Percentiles rank a stretch among this genome's conserved stretches.
These are phyloP conservation scores for Fusarium xyrophilum DNA, from an alignment of 2,329 filamentous ascomycete genomes.

Conservation along the genomic window DNA sequence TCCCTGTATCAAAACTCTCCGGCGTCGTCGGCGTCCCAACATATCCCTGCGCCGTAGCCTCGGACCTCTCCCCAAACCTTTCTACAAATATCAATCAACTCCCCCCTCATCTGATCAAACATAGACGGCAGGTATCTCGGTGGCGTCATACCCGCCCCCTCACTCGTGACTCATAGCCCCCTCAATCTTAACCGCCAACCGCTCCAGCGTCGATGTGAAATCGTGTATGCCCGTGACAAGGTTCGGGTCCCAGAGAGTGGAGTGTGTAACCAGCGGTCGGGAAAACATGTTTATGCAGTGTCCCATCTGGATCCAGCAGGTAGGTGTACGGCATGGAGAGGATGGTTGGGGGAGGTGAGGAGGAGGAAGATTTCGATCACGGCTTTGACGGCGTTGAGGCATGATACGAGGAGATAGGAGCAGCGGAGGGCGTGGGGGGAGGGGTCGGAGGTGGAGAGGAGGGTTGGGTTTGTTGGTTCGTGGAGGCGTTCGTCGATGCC, in stretches of 20 bases:
- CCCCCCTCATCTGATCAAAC: not conserved
- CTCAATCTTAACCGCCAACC: conserved; percentile 1
- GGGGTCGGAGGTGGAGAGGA: not conserved
- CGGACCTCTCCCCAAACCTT: conserved; percentile 1
- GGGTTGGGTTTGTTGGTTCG: not conserved
- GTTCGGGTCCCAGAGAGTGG: conserved; percentile 10
- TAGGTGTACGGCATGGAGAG: conserved; percentile 12
- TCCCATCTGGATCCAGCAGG: conserved; percentile 8
- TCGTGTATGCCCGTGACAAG: conserved; percentile 1
- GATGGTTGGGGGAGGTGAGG: not conserved
- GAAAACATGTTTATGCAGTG: conserved; percentile 18
- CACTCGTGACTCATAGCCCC: not conserved
- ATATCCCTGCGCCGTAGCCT: not conserved
- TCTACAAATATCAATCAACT: not conserved
- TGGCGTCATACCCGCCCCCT: not conserved
- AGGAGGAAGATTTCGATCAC: not conserved
- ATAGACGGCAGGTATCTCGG: not conserved
- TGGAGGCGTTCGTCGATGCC: conserved; percentile 5
- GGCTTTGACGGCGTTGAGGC: conserved; percentile 14
- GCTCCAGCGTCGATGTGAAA: not conserved
- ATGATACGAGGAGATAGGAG: conserved; percentile 6
- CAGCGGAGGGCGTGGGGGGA: not conserved
- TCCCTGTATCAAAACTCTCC: not conserved
- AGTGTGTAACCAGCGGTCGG: not conserved
- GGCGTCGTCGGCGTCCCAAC: not conserved